Percentiles rank a stretch among this genome's conserved stretches.
phyloP scores from a whole-genome alignment of 495 filamentous ascomycete genomes.

The Xylaria grammica region DNA sequence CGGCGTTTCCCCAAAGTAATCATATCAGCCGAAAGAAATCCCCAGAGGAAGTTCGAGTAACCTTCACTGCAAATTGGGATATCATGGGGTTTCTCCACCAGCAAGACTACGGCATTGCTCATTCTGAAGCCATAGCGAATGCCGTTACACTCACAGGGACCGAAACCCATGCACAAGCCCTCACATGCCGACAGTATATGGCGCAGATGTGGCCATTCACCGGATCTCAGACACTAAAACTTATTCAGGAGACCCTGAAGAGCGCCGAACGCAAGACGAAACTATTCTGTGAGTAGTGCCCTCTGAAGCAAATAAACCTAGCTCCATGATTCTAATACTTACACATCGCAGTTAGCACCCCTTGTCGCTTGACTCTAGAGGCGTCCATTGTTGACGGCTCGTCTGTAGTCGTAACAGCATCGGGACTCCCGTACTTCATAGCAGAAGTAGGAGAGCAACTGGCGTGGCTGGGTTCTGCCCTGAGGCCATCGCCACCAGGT shows the following conservation, averaged over 20 bases:
- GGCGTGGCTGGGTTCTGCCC: conserved; percentile 19
- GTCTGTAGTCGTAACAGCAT: conserved; percentile 5
- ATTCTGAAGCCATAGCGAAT: conserved; percentile 27
- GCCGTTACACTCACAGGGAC: conserved; percentile 41
- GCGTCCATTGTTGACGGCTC: neutral
- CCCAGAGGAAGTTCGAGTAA: conserved; percentile 18
- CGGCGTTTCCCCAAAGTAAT: neutral
- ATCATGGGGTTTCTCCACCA: conserved; percentile 30
- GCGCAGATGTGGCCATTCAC: conserved; percentile 41
- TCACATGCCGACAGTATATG: conserved; percentile 38
- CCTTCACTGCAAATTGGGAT: conserved; percentile 29
- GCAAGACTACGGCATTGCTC: conserved; percentile 28
- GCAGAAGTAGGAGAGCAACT: conserved; percentile 22
- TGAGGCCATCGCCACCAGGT: conserved; percentile 14
- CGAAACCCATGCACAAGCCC: conserved; percentile 34
- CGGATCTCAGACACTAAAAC: conserved; percentile 30
- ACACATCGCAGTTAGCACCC: neutral
- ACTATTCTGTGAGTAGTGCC: conserved; percentile 13
- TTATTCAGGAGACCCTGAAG: conserved; percentile 23
- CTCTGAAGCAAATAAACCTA: neutral
- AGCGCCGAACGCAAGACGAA: neutral
- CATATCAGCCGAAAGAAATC: conserved; percentile 30
- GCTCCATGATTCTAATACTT: neutral
- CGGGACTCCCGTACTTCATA: conserved; percentile 4
- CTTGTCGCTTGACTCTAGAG: neutral